Conservation (phyloP, 768 basidiomycete genomes). For the Leccinum disarticulatum region DNA sequence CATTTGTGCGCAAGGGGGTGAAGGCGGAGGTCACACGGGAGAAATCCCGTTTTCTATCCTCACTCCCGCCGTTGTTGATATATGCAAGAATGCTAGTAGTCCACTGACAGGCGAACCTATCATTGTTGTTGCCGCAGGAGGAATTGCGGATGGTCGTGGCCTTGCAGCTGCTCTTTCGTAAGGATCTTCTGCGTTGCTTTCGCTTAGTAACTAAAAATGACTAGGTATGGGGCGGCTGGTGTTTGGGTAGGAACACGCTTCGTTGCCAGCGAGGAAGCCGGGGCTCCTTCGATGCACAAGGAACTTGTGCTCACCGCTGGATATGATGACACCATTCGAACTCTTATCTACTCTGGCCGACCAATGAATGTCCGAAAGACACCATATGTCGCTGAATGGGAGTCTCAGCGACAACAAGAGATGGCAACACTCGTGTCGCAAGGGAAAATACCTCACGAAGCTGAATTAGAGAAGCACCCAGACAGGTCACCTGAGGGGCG, state of each 20-base stretch:
- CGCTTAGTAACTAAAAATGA: background rate
- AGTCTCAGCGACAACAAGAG: constrained; percentile 58
- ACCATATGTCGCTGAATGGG: constrained; percentile 77
- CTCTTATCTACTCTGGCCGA: constrained; percentile 74
- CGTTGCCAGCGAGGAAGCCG: constrained; percentile 79
- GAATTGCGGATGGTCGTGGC: constrained; percentile 80
- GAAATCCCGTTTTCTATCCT: constrained; percentile 79
- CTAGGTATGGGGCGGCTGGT: constrained; percentile 76
- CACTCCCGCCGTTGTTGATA: constrained; percentile 78
- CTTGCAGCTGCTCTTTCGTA: constrained; percentile 74
- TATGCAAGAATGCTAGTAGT: constrained; percentile 66
- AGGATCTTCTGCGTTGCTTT: constrained; percentile 8
- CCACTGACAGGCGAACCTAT: constrained; percentile 78
- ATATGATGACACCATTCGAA: constrained; percentile 73
- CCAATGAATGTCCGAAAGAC: constrained; percentile 83
- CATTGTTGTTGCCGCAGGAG: constrained; percentile 81
- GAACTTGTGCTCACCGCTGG: constrained; percentile 64
- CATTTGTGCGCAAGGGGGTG: constrained; percentile 86
- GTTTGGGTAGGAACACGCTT: constrained; percentile 91
- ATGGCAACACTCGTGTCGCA: constrained; percentile 55
- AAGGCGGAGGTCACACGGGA: constrained; percentile 89
- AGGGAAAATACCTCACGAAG: constrained; percentile 75
- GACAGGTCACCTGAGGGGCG: constrained; percentile 60
- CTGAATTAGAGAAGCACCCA: constrained; percentile 67
- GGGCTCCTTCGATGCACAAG: constrained; percentile 74